Base-by-base conservation (phyloP, 768 basidiomycete species). In the Chalciporus pseudorubinellus region DNA sequence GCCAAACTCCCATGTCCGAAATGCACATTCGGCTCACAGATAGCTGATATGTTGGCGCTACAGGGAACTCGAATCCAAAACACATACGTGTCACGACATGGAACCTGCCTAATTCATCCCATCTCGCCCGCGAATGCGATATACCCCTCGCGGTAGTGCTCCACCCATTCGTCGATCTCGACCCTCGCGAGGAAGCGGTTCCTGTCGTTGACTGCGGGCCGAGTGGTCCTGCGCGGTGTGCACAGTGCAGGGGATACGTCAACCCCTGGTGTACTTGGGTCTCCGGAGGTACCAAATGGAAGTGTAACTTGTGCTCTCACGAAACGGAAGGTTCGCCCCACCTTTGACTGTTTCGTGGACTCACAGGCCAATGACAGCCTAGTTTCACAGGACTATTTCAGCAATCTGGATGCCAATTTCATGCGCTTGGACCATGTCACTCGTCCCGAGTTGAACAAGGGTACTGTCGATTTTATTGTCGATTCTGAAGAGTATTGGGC, bases 221-320 rank as follows among this genome's bases (percentile, higher is more conserved):
- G 21, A 64, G 67, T 1, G 94, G 93, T 12, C 97, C 95, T 12
- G 80, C 88, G 20, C 79, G 97, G 28, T 99, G 97, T 61, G 80
- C 76, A 40, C 75, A 80, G 29, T 99, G 97, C 68, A 78, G 91
- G 58, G 91, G 79, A 0, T 99, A 98, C 67, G 77, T 99, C 59
- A 98, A 98, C 63, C 89, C 94, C 0, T 98, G 93, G 93, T 92
- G 87, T 67, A 74, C 74, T 21, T 99, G 92, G 84, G 71, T 80
- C 18, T 79, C 87, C 9, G 89, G 89, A 3, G 97, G 97, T 6
- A 77, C 79, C 52, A 82, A 77, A 58, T 99, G 95, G 92, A 84
- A 78, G 60, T 99, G 97, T 67, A 98, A 98, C 74, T 66, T 99
- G 14, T 99, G 97, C 70, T 71, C 75, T 2, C 80, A 84, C 57